These are phyloP conservation scores for Coemansia asiatica DNA, from an alignment of 192 early-diverging fungal genomes.

Conservation along the genomic window DNA sequence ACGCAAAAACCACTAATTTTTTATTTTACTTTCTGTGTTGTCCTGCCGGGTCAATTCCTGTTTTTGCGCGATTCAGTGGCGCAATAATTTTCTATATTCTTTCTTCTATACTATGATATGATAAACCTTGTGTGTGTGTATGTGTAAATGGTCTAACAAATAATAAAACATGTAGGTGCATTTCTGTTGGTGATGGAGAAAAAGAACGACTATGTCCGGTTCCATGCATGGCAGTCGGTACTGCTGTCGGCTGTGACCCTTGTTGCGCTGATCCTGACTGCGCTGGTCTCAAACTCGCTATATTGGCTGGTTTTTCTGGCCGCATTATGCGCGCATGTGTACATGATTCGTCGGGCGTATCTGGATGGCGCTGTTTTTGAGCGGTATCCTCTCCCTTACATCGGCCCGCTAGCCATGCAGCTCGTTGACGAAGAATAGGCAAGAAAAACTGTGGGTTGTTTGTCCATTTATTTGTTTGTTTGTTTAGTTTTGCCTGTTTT, in stretches of 20 bases:
- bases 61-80: too few relatives aligned
- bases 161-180: slow-evolving; percentile 59
- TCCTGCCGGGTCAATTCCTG: too few relatives aligned
- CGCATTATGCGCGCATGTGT: slow-evolving; percentile 10
- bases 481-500: too few relatives aligned
- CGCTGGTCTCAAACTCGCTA: slow-evolving; percentile 35
- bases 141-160: too few relatives aligned
- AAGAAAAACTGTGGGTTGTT: background rate
- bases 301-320: slow-evolving; percentile 48
- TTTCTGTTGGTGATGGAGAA: slow-evolving; percentile 71
- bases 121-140: too few relatives aligned
- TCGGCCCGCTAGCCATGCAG: slow-evolving; percentile 63
- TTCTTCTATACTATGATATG: too few relatives aligned
- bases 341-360: slow-evolving; percentile 65
- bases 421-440: slow-evolving; percentile 71
- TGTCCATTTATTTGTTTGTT: background rate
- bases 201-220: slow-evolving; percentile 67
- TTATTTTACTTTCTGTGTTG: background rate
- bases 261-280: slow-evolving; percentile 31
- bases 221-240: slow-evolving; percentile 59
- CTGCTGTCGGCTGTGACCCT: slow-evolving; percentile 36
- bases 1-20: background rate
- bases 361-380: slow-evolving; percentile 68
- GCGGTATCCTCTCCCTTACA: slow-evolving; percentile 67
- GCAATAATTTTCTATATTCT: too few relatives aligned